Base-by-base conservation (phyloP, 2,329 filamentous ascomycete species). In the Aureobasidium sp. region DNA sequence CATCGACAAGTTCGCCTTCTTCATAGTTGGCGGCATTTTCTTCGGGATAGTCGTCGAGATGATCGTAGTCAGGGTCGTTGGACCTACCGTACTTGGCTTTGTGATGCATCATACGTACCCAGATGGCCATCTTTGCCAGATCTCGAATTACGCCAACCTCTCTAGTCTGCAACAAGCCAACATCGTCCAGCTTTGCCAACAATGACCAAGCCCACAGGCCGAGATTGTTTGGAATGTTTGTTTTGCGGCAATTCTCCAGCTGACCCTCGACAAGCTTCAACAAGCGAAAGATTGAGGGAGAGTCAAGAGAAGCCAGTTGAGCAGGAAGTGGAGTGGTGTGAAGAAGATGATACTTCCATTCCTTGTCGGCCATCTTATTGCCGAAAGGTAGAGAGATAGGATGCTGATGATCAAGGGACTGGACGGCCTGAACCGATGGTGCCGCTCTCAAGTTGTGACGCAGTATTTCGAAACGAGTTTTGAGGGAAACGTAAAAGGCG, bases 151-250 rank as follows among this genome's bases (percentile, higher is more conserved):
- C 84, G 5, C 85, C 87, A 36, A 96, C 83, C 69, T 94, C 88
- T 47, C 85, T 82, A 65, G 90, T 88, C 64, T 85, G 84, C 71
- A 97, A 77, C 72, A 89, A 85, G 1, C 91, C 91, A 10, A 84
- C 77, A 39, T 90, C 88, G 0, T 62, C 61, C 10, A 65, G 80
- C 62, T 85, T 82, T 3, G 89, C 90, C 48, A 97, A 78, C 62
- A 96, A 74, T 0, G 88, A 86, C 92, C 91, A 97, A 4, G 90
- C 78, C 93, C 93, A 97, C 16, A 85, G 81, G 63, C 90, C 91
- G 5, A 89, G 85, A 51, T 86, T 82, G 67, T 83, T 81, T 30
- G 84, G 79, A 34, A 91, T 77, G 34, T 81, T 62, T 47, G 59
- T 39, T 29, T 47, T 42, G 30, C 42, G 41, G 54, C 81, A 81